A percentile compares a stretch with the other conserved stretches of the same genome.
Evolutionary conservation across 78 protist genomes (phyloP).

Genomic region (Anaeramoeba ignava): DNA sequence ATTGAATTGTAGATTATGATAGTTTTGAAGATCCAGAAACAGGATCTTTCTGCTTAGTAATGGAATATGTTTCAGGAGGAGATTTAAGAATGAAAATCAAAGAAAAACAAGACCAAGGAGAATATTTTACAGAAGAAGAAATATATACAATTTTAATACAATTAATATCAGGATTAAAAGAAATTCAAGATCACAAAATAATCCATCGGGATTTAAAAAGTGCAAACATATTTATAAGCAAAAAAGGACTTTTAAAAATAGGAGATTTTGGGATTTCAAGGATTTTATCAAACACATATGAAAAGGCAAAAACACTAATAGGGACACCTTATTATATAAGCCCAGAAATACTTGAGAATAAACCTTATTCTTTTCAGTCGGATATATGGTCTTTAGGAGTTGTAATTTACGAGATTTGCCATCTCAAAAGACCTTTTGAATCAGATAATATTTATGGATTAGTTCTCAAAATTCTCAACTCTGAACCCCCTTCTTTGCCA

Average conservation of each 20-base stretch:
- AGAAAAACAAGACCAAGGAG: neutral
- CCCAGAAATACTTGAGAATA: constrained; percentile 42
- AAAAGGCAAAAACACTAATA: constrained; percentile 23
- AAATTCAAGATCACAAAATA: neutral
- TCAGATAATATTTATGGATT: constrained; percentile 57
- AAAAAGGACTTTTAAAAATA: constrained; percentile 13
- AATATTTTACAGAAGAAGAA: neutral
- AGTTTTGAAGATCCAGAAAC: neutral
- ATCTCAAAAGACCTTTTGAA: constrained; percentile 68
- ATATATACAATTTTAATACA: neutral
- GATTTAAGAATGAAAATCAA: neutral
- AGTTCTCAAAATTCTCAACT: constrained; percentile 58
- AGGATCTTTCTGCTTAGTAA: neutral
- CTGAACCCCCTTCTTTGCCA: neutral
- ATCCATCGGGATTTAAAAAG: neutral
- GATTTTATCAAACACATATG: neutral
- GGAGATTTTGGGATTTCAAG: constrained; percentile 53
- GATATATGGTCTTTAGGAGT: constrained; percentile 60
- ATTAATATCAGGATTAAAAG: neutral
- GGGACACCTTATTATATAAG: constrained; percentile 51
- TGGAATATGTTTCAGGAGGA: neutral
- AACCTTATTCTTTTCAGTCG: constrained; percentile 33
- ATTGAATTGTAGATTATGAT: neutral
- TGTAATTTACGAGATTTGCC: constrained; percentile 60
- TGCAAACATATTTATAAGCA: neutral